Conservation (phyloP, 2,329 filamentous ascomycete species). For the Truncatella angustata region DNA sequence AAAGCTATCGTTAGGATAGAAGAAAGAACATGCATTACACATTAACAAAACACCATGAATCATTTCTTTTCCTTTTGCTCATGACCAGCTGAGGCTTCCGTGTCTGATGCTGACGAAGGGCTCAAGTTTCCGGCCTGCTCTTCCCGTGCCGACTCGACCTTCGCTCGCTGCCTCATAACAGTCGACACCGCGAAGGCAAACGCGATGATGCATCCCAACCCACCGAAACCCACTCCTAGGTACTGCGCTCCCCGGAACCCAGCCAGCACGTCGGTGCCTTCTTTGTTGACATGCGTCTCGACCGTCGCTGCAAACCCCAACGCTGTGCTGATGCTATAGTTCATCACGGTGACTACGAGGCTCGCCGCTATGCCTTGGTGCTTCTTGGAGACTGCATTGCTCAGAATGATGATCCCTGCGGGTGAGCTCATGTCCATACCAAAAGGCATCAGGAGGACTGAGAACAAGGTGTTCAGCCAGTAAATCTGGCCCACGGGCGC, state of each 20-base stretch:
- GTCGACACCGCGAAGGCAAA: conserved; percentile 2
- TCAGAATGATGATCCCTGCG: conserved; percentile 47
- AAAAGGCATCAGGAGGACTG: conserved; percentile 32
- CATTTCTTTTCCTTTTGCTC: no score
- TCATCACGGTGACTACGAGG: conserved; percentile 53
- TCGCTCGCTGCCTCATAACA: not conserved
- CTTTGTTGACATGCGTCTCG: conserved; percentile 12
- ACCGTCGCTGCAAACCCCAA: conserved; percentile 53
- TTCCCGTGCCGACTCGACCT: not conserved
- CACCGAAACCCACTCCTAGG: conserved; percentile 4
- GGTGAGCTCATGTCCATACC: conserved; percentile 21
- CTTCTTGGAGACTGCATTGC: conserved; percentile 29
- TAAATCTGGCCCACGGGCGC: conserved; percentile 49
- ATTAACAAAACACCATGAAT: no score
- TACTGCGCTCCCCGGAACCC: conserved; percentile 7
- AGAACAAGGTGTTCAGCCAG: conserved; percentile 53
- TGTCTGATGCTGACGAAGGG: no score
- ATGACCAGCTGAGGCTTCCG: no score
- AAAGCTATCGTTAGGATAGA: no score
- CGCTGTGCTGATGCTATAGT: conserved; percentile 55
- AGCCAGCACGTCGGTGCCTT: not conserved
- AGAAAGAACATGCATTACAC: no score
- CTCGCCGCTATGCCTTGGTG: conserved; percentile 33
- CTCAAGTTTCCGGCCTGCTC: not conserved
- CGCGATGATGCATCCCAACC: conserved; percentile 2